phyloP scores from a whole-genome alignment of 352 stramenopile species.

The Achlya hypogyna region DNA sequence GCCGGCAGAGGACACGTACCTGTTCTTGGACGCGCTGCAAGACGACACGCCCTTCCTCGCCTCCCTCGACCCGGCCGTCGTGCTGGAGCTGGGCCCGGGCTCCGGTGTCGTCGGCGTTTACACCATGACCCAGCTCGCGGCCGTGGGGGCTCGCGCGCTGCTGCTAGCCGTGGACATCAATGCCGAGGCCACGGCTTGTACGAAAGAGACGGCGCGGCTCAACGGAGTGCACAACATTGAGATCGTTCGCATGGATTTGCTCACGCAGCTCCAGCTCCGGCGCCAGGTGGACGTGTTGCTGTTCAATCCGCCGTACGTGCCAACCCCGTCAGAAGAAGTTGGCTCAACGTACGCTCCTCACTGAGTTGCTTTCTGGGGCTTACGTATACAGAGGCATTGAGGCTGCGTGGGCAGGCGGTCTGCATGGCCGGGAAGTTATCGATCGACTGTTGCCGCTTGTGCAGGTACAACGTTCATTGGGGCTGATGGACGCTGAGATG shows the following conservation, averaged over 20 bases:
- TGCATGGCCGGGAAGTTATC: slow-evolving; percentile 90
- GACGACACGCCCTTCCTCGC: slow-evolving; percentile 65
- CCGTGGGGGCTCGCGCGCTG: slow-evolving; percentile 35
- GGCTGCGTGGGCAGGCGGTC: slow-evolving; percentile 93
- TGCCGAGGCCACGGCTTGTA: slow-evolving; percentile 69
- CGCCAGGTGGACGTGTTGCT: slow-evolving; percentile 90
- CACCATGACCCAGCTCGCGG: slow-evolving; percentile 63
- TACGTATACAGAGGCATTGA: slow-evolving; percentile 82
- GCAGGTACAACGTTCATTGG: slow-evolving; percentile 36
- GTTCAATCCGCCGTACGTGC: slow-evolving; percentile 99
- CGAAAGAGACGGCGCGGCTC: slow-evolving; percentile 66
- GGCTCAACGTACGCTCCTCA: slow-evolving; percentile 54
- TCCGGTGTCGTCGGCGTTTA: slow-evolving; percentile 13
- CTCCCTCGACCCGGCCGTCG: slow-evolving; percentile 43
- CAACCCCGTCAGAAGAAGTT: slow-evolving; percentile 94
- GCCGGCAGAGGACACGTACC: slow-evolving; percentile 95
- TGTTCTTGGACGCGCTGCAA: slow-evolving; percentile 93
- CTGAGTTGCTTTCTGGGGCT: background rate
- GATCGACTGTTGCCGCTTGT: slow-evolving; percentile 92
- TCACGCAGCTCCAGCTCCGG: slow-evolving; percentile 45
- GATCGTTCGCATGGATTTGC: slow-evolving; percentile 80
- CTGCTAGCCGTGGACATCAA: slow-evolving; percentile 93
- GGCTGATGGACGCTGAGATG: slow-evolving; percentile 19
- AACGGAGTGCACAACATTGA: slow-evolving; percentile 75
- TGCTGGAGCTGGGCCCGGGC: slow-evolving; percentile 12